Percentiles rank a stretch among this genome's conserved stretches.
phyloP scores from a whole-genome alignment of 2,329 filamentous ascomycete genomes.

The Trichoderma sp. region DNA sequence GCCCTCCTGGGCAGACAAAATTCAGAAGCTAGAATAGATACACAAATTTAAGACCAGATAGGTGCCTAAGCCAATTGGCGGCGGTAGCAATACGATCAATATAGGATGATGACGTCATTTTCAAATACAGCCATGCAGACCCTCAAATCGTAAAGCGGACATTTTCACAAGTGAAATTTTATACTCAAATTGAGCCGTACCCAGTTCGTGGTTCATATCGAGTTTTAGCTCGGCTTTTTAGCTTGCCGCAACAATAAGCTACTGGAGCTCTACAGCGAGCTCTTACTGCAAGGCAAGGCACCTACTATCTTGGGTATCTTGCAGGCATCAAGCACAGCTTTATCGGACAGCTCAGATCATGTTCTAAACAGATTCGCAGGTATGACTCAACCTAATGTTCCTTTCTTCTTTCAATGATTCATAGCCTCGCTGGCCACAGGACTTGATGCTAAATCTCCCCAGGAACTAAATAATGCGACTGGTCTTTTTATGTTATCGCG shows the following conservation, averaged over 20 bases:
- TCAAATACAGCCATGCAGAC: not conserved
- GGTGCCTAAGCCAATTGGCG: not conserved
- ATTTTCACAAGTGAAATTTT: not conserved
- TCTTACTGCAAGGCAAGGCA: not conserved
- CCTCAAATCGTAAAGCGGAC: not conserved
- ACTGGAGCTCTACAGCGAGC: not conserved
- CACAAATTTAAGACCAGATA: not conserved
- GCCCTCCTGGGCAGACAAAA: conserved; percentile 62
- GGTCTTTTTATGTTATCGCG: conserved; percentile 30
- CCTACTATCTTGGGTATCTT: too few species aligned
- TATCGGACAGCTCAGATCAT: not conserved
- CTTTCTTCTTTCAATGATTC: not conserved
- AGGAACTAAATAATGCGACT: conserved; percentile 2
- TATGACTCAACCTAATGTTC: not conserved
- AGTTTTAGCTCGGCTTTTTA: not conserved
- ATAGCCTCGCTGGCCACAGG: not conserved
- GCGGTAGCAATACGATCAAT: not conserved
- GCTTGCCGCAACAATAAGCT: not conserved
- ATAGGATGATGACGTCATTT: not conserved
- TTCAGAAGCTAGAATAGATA: not conserved
- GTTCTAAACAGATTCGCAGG: not conserved
- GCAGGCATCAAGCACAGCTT: not conserved
- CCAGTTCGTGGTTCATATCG: not conserved
- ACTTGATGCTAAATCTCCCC: not conserved
- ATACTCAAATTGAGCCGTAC: not conserved